Conservation (phyloP, 805 yeast genomes). For the Naumovozyma baii region DNA sequence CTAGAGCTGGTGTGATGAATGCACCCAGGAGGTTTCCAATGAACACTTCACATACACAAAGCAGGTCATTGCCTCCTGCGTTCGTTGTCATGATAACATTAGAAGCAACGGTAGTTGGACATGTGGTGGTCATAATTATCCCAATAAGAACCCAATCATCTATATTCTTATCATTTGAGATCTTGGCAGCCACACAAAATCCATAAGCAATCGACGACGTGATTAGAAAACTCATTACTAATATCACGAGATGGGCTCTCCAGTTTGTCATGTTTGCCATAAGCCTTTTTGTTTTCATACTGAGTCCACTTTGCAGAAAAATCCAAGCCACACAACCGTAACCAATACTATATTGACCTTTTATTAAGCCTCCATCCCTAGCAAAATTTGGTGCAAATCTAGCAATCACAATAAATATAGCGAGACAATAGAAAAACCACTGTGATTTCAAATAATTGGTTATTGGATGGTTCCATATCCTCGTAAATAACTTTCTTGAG, state of each 20-base stretch:
- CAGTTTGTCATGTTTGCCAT: constrained; percentile 58
- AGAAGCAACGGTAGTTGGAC: constrained; percentile 88
- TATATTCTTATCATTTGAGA: constrained; percentile 48
- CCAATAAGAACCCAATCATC: constrained; percentile 76
- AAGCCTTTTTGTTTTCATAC: constrained; percentile 59
- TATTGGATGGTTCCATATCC: constrained; percentile 17
- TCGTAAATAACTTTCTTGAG: not conserved
- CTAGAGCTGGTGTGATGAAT: constrained; percentile 75
- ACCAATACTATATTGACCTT: constrained; percentile 66
- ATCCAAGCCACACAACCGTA: constrained; percentile 84
- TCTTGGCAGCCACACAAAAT: constrained; percentile 54
- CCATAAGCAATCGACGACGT: constrained; percentile 68
- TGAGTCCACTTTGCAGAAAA: constrained; percentile 70
- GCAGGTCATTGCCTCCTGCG: constrained; percentile 73
- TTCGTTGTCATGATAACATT: constrained; percentile 85
- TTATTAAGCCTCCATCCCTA: constrained; percentile 66
- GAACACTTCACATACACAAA: constrained; percentile 76
- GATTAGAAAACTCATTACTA: constrained; percentile 58
- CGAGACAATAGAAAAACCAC: constrained; percentile 73
- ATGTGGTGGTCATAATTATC: constrained; percentile 68
- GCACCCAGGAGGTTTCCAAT: constrained; percentile 81
- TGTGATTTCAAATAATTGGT: constrained; percentile 30
- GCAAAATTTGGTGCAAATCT: constrained; percentile 76
- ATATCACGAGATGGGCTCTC: constrained; percentile 72
- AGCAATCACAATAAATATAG: constrained; percentile 65